These are phyloP conservation scores for Pyronema omphalodes DNA, from an alignment of 495 filamentous ascomycete species.

Conservation along the genomic window DNA sequence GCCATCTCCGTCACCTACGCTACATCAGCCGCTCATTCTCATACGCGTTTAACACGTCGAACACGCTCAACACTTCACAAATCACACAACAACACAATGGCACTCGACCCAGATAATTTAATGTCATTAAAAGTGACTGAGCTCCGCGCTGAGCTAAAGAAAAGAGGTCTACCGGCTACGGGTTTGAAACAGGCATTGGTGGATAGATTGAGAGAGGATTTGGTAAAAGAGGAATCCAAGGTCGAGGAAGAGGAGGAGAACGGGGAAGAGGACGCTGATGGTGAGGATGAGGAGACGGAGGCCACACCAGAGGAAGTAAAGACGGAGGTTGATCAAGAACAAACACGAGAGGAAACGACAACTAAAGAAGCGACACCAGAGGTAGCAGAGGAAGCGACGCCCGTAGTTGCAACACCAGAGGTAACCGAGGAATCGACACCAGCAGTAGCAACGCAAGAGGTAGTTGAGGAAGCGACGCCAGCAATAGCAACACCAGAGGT, in stretches of 20 bases:
- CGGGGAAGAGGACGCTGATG: slow-evolving; percentile 9
- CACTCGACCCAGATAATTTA: slow-evolving; percentile 33
- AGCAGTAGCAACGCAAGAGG: not conserved
- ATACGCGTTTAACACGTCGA: too few relatives aligned
- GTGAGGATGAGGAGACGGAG: slow-evolving; percentile 7
- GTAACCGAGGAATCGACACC: too few relatives aligned
- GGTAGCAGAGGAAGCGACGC: not conserved
- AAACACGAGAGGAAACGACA: not conserved
- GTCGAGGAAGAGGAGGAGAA: slow-evolving; percentile 7
- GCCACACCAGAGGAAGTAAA: slow-evolving; percentile 4
- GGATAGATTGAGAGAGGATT: slow-evolving; percentile 28
- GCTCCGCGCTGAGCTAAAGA: slow-evolving; percentile 39
- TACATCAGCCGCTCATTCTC: too few relatives aligned
- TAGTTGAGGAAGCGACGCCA: not conserved
- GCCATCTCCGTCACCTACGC: too few relatives aligned
- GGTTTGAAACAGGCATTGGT: slow-evolving; percentile 42
- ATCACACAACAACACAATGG: slow-evolving; percentile 26
- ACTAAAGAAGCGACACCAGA: too few relatives aligned
- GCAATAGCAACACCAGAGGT: not conserved
- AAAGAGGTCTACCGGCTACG: slow-evolving; percentile 33
- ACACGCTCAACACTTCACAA: too few relatives aligned
- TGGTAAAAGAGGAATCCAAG: slow-evolving; percentile 23
- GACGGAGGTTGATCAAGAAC: slow-evolving; percentile 1
- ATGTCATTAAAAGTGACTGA: slow-evolving; percentile 37
- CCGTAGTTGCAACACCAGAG: not conserved